Base-by-base conservation (phyloP, 2,329 filamentous ascomycete species). In the Tolypocladium album region DNA sequence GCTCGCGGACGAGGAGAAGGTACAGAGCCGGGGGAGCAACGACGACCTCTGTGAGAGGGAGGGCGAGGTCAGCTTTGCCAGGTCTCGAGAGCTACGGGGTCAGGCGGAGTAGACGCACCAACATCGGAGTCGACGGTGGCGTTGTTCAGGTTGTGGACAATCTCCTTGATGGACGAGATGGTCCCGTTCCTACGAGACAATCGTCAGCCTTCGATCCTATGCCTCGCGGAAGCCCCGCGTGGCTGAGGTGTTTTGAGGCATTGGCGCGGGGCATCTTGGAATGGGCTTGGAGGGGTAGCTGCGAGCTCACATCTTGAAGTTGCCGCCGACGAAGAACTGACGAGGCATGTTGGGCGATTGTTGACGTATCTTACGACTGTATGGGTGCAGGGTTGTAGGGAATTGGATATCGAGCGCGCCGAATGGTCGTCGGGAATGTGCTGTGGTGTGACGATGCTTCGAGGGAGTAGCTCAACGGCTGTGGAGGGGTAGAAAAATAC, bases 311-410 rank as follows among this genome's bases (percentile, higher is more conserved):
- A 97, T 97, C 85, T 99, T 97, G 83, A 97, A 97, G 88, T 99
- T 99, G 75, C 92, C 92, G 78, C 92, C 92, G 77, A 96, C 90
- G 77, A 96, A 96, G 84, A 96, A 96, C 82, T 92, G 89, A 82
- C 92, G 92, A 84, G 88, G 84, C 92, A 96, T 96, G 71, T 72
- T 90, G 84, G 79, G 70, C 69, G 64, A 72, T 68, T 67, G 57
- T 62, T 64, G 43, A 34, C 11, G 38, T n/a, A 36, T 39, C n/a
- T 2, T 6, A 36, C 4, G 50, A 22, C 8, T n/a, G n/a, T 34
- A 22, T 36, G 9, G 8, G 9, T 36, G 50, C n/a, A 22, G 50
- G 31, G 31, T 1, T 38, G 6, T 12, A n/a, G 12, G 24, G 47
- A 52, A 34, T 20, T 4, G 50, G 55, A 27, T 24, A 34, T 57